Conservation (phyloP, 495 filamentous ascomycete genomes). For the Hypoxylon fuscum region DNA sequence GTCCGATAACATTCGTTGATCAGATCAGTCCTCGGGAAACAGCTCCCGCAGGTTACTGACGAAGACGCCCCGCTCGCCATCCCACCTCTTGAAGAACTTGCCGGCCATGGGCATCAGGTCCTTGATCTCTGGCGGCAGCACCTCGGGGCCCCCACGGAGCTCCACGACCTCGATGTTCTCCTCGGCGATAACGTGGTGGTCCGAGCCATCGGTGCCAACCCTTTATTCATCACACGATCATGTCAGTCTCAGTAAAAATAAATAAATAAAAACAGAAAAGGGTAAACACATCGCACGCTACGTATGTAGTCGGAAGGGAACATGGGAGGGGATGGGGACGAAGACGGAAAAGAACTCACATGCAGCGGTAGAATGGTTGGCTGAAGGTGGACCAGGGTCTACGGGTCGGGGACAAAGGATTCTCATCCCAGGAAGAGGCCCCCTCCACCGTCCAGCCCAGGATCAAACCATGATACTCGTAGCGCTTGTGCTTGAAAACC, state of each 20-base stretch:
- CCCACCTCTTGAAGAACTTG: slow-evolving; percentile 90
- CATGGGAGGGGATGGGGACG: too few species aligned
- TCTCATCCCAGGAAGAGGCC: slow-evolving; percentile 38
- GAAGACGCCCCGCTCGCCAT: slow-evolving; percentile 70
- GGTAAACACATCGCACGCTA: neutral
- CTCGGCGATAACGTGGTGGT: slow-evolving; percentile 79
- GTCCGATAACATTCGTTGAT: neutral
- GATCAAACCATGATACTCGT: slow-evolving; percentile 81
- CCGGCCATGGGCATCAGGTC: slow-evolving; percentile 77
- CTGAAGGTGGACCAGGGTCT: slow-evolving; percentile 31
- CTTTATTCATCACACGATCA: slow-evolving; percentile 52
- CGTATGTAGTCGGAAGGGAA: neutral
- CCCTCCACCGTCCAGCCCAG: slow-evolving; percentile 80
- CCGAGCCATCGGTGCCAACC: slow-evolving; percentile 68
- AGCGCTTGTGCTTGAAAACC: slow-evolving; percentile 83
- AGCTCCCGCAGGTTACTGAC: slow-evolving; percentile 86
- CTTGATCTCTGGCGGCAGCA: slow-evolving; percentile 42
- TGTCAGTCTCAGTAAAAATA: slow-evolving; percentile 24
- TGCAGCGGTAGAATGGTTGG: slow-evolving; percentile 47
- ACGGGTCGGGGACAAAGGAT: slow-evolving; percentile 14
- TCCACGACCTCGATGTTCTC: slow-evolving; percentile 79
- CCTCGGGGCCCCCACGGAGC: slow-evolving; percentile 52
- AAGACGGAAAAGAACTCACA: slow-evolving; percentile 47
- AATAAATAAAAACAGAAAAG: slow-evolving; percentile 4
- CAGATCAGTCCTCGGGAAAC: slow-evolving; percentile 81